Evolutionary conservation across 2,329 filamentous ascomycete genomes (phyloP).

Genomic region (Fusarium armeniacum): DNA sequence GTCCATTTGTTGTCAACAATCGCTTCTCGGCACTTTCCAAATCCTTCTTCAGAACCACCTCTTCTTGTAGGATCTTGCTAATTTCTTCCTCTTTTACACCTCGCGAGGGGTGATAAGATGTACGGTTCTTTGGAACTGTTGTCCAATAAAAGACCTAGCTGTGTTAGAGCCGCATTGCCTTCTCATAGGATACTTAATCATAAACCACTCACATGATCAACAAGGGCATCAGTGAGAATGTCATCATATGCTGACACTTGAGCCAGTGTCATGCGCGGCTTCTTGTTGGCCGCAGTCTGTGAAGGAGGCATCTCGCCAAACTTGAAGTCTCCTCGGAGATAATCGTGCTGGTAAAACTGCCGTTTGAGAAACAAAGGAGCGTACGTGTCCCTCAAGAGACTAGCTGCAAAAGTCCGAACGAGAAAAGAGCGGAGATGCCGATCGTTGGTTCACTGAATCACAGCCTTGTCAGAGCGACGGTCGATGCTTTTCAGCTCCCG

Average conservation of each 20-base stretch:
- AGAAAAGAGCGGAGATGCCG: constrained; percentile 34
- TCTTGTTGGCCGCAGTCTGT: constrained; percentile 62
- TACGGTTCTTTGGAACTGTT: constrained; percentile 92
- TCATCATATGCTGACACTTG: constrained; percentile 96
- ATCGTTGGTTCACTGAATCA: constrained; percentile 15
- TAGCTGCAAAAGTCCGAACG: constrained; percentile 32
- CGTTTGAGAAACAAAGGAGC: constrained; percentile 37
- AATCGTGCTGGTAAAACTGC: constrained; percentile 6
- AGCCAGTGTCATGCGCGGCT: constrained; percentile 83
- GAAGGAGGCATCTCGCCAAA: constrained; percentile 55
- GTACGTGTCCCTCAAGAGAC: constrained; percentile 39
- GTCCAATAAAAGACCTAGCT: constrained; percentile 91
- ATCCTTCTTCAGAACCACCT: constrained; percentile 83
- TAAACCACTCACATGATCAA: constrained; percentile 83
- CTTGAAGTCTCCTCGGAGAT: neutral
- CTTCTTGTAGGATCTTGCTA: constrained; percentile 70
- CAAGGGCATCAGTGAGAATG: constrained; percentile 91
- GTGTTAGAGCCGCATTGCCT: constrained; percentile 41
- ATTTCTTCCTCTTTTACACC: constrained; percentile 78
- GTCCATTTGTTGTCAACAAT: constrained; percentile 78
- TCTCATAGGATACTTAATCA: constrained; percentile 8
- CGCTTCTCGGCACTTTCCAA: constrained; percentile 77
- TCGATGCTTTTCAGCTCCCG: neutral
- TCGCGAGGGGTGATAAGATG: constrained; percentile 86
- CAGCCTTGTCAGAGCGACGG: neutral